phyloP scores from a whole-genome alignment of 192 early-diverging fungal species.

The Entomortierella chlamydospora region DNA sequence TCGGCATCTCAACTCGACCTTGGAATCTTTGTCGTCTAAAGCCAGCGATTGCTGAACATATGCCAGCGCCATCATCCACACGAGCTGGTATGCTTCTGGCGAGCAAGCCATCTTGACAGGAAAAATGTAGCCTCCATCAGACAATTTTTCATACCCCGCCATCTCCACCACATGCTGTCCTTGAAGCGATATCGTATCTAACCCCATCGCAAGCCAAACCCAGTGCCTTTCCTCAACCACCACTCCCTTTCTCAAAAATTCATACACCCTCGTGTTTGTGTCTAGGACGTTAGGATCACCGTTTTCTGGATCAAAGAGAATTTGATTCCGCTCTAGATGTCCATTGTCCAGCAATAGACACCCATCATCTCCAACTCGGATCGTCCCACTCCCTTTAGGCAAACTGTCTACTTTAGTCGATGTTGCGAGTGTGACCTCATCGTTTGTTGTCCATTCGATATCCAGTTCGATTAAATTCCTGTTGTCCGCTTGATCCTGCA shows the following conservation, averaged over 20 bases:
- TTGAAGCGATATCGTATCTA: slow-evolving; percentile 27
- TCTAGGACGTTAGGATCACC: background rate
- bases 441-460: slow-evolving; percentile 47
- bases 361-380: slow-evolving; percentile 32
- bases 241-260: slow-evolving; percentile 11
- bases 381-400: slow-evolving; percentile 19
- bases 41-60: slow-evolving; percentile 25
- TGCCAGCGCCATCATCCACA: slow-evolving; percentile 32
- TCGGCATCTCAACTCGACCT: no score
- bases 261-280: slow-evolving; percentile 9
- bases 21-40: no score
- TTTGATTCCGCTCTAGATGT: slow-evolving; percentile 10
- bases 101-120: slow-evolving; percentile 43
- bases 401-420: slow-evolving; percentile 9
- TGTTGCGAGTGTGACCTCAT: slow-evolving; percentile 5
- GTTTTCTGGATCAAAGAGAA: slow-evolving; percentile 13
- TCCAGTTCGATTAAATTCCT: slow-evolving; percentile 9
- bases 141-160: background rate
- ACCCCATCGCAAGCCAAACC: slow-evolving; percentile 41
- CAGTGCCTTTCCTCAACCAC: slow-evolving; percentile 43
- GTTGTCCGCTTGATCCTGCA: background rate
- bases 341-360: slow-evolving; percentile 43
- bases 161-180: slow-evolving; percentile 8
- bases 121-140: background rate
- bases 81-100: slow-evolving; percentile 43